Base-by-base conservation (phyloP, 371 early-diverging fungal species). In the Mortierella polycephala region DNA sequence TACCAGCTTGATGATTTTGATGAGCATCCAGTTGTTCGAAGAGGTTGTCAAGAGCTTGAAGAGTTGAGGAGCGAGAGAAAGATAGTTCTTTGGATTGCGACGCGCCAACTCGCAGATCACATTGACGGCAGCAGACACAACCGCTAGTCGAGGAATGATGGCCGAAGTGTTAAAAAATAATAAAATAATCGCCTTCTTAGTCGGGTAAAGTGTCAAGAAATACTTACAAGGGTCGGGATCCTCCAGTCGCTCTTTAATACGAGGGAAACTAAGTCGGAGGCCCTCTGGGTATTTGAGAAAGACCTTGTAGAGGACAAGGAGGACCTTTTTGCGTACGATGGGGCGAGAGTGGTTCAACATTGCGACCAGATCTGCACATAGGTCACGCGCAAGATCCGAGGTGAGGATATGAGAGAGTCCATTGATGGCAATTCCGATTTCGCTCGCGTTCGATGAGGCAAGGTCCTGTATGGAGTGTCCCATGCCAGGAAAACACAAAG, bases 11-110 rank as follows among this genome's bases (percentile, higher is more conserved):
- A 97, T 95, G 37, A 98, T 94, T 75, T 98, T 98, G 83, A 98
- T 98, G 30, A 96, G 87, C 94, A 97, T 96, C 99, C 98, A 98
- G 83, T 97, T 97, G 82, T 97, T 98, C 13, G 88, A 84, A 7
- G 95, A 93, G 13, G 93, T 91, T 0, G 94, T 96, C 63, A 98
- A 77, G 52, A 98, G 84, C 9, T 90, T 92, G 81, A 94, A 98
- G 5, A 98, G 85, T 52, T 95, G 95, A 16, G 99, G 99, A 5
- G 96, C 99, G 18, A 98, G 88, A 0, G 96, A 89, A 18, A 98
- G 84, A 80, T 97, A 98, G 66, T 91, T 94, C 62, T 89, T 91
- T 10, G 99, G 98, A 61, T 96, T 95, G 71, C 91, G 89, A 23
- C 94, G 84, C 9, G 98, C 96, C 58, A 98, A 85, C 83, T 98